Base-by-base conservation (phyloP, 768 basidiomycete genomes). In the Ephemerocybe angulata region DNA sequence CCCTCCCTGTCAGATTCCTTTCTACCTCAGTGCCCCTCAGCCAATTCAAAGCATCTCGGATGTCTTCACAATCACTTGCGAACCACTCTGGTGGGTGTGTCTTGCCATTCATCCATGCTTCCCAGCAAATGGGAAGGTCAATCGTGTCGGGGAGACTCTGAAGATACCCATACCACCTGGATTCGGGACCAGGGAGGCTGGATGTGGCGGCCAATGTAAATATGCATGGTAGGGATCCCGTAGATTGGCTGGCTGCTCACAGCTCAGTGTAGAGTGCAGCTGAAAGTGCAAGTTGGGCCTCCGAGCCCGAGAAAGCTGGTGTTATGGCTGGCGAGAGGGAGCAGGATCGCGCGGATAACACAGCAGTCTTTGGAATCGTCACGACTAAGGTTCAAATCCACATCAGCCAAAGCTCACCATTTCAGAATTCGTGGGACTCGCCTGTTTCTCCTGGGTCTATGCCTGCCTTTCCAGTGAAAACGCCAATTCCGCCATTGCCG, bases 71-170 rank as follows among this genome's bases (percentile, higher is more conserved):
- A 47, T 44, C 30, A 44, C 29, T 44, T 25, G 66, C 62, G 38
- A 62, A 57, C 52, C 58, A 55, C 30, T 17, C 27, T 12, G 21
- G 27, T 58, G 31, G 17, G 31, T 29, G 24, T 58, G 33, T 40
- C 57, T 44, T 21, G 46, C 27, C 29, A 17, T 24, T 50, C 21
- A 50, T 22, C 48, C 48, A 50, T 8, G 17, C 15, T 33, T 61
- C 49, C 88, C 88, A 89, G 59, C 88, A 81, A 19, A 85, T 56
- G 30, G 86, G 84, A 29, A 88, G 73, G 54, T 83, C 80, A 21
- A 85, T 79, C 4, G 65, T 63, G 38, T 67, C 65, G n/a, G 87
- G 84, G 5, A 90, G 72, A 11, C 83, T 83, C 59, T 85, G 80
- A 4, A 90, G 63, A 68, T 90, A 90, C 42, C 78, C 81, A 59